Evolutionary conservation across 2,329 filamentous ascomycete genomes (phyloP).

Genomic region (Xylariales sp.): DNA sequence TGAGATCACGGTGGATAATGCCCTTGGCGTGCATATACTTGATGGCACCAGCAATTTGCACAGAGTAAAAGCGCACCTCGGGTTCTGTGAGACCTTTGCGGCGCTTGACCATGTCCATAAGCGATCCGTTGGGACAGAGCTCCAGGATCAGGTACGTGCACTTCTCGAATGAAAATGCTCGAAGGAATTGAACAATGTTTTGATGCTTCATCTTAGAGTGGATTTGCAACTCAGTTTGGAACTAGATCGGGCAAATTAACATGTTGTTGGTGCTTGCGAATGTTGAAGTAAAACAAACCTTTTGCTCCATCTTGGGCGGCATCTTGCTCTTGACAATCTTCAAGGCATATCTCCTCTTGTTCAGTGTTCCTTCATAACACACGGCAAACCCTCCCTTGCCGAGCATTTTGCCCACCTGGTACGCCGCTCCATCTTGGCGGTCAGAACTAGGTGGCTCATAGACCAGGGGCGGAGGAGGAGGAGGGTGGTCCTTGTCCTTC

Average conservation of each 20-base stretch:
- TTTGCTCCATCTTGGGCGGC: conserved; percentile 79
- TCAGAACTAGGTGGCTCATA: conserved; percentile 63
- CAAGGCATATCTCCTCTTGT: conserved; percentile 65
- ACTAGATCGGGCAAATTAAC: too few relatives aligned
- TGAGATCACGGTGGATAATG: conserved; percentile 93
- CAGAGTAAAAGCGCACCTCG: conserved; percentile 87
- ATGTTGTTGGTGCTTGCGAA: too few relatives aligned
- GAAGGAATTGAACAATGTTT: conserved; percentile 92
- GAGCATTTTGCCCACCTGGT: conserved; percentile 69
- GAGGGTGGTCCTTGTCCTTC: conserved; percentile 63
- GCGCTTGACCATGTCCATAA: conserved; percentile 97
- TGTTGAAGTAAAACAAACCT: conserved; percentile 58
- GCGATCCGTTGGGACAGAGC: conserved; percentile 88
- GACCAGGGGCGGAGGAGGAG: conserved; percentile 57
- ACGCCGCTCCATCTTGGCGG: conserved; percentile 65
- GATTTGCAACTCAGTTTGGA: conserved; percentile 86
- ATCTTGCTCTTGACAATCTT: conserved; percentile 84
- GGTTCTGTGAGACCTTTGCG: conserved; percentile 87
- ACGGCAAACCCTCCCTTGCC: conserved; percentile 82
- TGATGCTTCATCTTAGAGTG: conserved; percentile 97
- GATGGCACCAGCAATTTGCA: conserved; percentile 93
- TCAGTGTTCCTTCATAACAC: conserved; percentile 69
- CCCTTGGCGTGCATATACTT: conserved; percentile 97
- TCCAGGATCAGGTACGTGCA: conserved; percentile 94
- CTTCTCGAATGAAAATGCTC: conserved; percentile 84